Percentiles rank a stretch among this genome's conserved stretches.
phyloP scores from a whole-genome alignment of 805 yeast species.

The Pichia nanzhaoensis region DNA sequence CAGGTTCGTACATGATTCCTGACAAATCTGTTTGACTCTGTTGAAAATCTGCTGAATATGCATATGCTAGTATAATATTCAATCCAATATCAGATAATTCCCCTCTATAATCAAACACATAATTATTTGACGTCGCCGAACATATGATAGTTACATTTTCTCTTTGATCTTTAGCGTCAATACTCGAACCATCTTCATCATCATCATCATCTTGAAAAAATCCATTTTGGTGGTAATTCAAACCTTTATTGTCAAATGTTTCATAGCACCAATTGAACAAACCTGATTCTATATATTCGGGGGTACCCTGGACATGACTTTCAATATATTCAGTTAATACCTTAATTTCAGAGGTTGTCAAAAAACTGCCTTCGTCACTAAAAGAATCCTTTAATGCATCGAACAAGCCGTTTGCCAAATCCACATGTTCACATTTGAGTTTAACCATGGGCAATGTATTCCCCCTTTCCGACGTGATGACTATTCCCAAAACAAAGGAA shows the following conservation, averaged over 20 bases:
- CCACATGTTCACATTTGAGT: slow-evolving; percentile 45
- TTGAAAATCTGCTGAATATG: slow-evolving; percentile 25
- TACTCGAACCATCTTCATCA: background rate
- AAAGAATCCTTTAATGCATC: slow-evolving; percentile 31
- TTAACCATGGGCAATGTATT: slow-evolving; percentile 13
- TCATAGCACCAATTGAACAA: slow-evolving; percentile 38
- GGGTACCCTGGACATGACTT: slow-evolving; percentile 39
- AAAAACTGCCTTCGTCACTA: slow-evolving; percentile 21
- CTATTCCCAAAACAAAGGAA: slow-evolving; percentile 1
- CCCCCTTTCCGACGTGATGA: slow-evolving; percentile 5
- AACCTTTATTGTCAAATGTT: background rate
- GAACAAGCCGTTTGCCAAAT: slow-evolving; percentile 49
- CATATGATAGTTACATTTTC: slow-evolving; percentile 16
- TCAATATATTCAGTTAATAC: slow-evolving; percentile 41
- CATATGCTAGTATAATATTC: slow-evolving; percentile 41
- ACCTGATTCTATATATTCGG: slow-evolving; percentile 39
- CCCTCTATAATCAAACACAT: slow-evolving; percentile 39
- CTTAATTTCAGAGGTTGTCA: slow-evolving; percentile 44
- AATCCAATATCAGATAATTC: slow-evolving; percentile 37
- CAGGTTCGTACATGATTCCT: slow-evolving; percentile 18
- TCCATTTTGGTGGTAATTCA: slow-evolving; percentile 4
- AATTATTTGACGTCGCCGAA: slow-evolving; percentile 14
- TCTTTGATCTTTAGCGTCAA: background rate
- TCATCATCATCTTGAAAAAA: background rate
- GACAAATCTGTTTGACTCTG: background rate